These are phyloP conservation scores for Geranomyces michiganensis DNA, from an alignment of 192 early-diverging fungal species.

Conservation along the genomic window DNA sequence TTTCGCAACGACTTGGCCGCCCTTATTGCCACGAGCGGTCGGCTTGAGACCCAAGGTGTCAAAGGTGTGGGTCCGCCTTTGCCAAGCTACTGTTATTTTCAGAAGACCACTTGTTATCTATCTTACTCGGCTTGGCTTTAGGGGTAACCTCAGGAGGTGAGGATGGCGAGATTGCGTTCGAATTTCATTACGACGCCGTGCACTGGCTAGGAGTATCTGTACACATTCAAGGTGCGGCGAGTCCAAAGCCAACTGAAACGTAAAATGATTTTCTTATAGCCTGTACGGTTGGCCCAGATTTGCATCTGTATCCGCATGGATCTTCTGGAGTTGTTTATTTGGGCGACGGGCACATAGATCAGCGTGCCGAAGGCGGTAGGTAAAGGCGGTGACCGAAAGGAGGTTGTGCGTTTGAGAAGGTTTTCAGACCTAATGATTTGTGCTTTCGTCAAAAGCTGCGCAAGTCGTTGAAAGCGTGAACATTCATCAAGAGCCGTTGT, in stretches of 20 bases:
- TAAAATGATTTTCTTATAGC: neutral
- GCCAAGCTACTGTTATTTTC: neutral
- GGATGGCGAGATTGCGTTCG: constrained; percentile 11
- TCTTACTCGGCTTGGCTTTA: neutral
- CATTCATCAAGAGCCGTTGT: neutral
- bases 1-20: neutral
- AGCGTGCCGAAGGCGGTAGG: constrained; percentile 4
- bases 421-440: neutral
- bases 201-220: constrained; percentile 7
- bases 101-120: neutral
- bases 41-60: neutral
- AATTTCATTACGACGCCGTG: neutral
- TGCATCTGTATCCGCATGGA: constrained; percentile 4
- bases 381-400: neutral
- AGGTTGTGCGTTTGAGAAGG: neutral
- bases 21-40: neutral
- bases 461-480: neutral
- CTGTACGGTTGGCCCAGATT: neutral
- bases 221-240: constrained; percentile 1
- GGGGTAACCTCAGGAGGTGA: neutral
- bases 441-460: neutral
- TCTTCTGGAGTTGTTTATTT: constrained; percentile 9
- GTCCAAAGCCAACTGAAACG: neutral
- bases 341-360: constrained; percentile 3
- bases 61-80: neutral